Evolutionary conservation across 441 rosid species (phyloP).

Genomic region (Croton setiger): DNA sequence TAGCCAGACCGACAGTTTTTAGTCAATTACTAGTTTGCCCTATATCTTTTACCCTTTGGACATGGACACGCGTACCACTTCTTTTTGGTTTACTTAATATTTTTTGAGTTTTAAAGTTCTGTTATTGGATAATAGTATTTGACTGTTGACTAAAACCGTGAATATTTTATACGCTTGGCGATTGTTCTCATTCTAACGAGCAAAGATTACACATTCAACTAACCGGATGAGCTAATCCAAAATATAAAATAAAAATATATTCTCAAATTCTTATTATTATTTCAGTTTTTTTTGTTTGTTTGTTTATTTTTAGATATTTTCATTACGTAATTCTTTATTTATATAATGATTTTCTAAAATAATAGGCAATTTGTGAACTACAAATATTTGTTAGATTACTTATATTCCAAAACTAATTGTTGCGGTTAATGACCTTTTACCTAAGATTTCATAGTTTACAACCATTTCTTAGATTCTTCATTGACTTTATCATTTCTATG

Average conservation of each 20-base stretch:
- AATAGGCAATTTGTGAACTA: neutral
- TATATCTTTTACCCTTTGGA: neutral
- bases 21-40: constrained; percentile 29
- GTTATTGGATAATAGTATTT: too few species aligned
- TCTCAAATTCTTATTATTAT: too few species aligned
- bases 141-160: too few species aligned
- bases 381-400: neutral
- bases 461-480: neutral
- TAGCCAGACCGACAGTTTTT: constrained; percentile 57
- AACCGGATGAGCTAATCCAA: too few species aligned
- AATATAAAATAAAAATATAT: too few species aligned
- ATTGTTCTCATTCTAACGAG: neutral
- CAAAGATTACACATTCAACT: too few species aligned
- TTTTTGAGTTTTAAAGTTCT: too few species aligned
- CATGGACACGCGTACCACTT: too few species aligned
- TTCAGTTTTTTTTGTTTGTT: neutral
- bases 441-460: constrained; percentile 2
- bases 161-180: too few species aligned
- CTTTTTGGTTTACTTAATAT: too few species aligned
- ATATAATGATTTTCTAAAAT: neutral
- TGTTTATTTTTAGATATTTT: neutral
- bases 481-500: neutral
- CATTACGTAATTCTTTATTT: neutral
- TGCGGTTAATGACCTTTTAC: constrained; percentile 6
- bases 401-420: neutral